Percentiles rank a stretch among this genome's conserved stretches.
Conservation (phyloP, 2,329 filamentous ascomycete species). For the Penicillium brevicompactum region DNA sequence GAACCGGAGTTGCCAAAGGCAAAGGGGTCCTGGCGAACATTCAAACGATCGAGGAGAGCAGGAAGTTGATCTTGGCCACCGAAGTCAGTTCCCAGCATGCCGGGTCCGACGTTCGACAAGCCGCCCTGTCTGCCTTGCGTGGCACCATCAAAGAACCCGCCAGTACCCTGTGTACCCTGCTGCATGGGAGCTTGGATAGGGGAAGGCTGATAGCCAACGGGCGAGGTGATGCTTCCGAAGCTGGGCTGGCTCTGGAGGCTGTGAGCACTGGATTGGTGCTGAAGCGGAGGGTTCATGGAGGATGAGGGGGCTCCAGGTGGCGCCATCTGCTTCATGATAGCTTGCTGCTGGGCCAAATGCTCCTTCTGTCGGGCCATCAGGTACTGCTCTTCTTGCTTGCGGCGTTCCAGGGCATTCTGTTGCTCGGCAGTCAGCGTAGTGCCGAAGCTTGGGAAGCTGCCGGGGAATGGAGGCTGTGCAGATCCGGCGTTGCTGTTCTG, state of each 20-base stretch:
- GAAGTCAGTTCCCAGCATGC: conserved; percentile 48
- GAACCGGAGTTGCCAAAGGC: conserved; percentile 52
- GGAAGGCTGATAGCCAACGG: conserved; percentile 67
- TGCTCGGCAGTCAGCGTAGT: conserved; percentile 96
- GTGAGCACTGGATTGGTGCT: conserved; percentile 93
- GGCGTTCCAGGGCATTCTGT: conserved; percentile 92
- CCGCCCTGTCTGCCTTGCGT: conserved; percentile 47
- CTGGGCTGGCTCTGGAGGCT: conserved; percentile 97
- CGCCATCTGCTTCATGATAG: conserved; percentile 72
- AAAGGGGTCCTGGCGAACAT: conserved; percentile 54
- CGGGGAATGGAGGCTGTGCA: conserved; percentile 85
- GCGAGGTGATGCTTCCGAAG: conserved; percentile 92
- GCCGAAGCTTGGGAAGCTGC: conserved; percentile 89
- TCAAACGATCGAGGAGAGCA: conserved; percentile 66
- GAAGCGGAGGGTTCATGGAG: conserved; percentile 64
- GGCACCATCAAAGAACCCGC: conserved; percentile 69
- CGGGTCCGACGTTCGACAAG: conserved; percentile 38
- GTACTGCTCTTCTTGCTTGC: conserved; percentile 98
- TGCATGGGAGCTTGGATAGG: conserved; percentile 61
- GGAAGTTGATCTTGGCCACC: conserved; percentile 73
- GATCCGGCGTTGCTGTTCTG: conserved; percentile 55
- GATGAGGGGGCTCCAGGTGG: conserved; percentile 58
- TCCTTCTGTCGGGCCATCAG: conserved; percentile 96
- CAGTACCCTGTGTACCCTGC: conserved; percentile 56
- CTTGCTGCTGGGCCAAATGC: conserved; percentile 83